Evolutionary conservation across 2,329 filamentous ascomycete species (phyloP).

Genomic region (Neobulgaria alba): DNA sequence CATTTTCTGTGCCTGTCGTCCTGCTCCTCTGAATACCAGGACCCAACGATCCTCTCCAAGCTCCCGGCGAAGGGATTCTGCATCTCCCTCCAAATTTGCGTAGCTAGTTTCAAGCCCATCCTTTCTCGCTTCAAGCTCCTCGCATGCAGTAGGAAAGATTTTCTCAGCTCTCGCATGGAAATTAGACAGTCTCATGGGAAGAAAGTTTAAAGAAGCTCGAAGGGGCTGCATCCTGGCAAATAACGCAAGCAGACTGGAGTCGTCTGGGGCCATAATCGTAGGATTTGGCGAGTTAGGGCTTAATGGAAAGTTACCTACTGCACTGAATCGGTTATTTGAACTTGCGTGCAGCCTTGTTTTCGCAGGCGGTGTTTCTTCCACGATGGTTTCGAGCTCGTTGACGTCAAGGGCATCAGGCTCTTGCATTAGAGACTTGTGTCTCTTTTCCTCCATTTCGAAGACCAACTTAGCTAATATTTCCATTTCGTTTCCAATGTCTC

Average conservation of each 20-base stretch:
- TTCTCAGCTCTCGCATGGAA: conserved; percentile 71
- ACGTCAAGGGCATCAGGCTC: conserved; percentile 62
- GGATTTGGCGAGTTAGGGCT: conserved; percentile 54
- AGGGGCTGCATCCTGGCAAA: conserved; percentile 95
- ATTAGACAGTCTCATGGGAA: conserved; percentile 86
- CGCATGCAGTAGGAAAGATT: conserved; percentile 82
- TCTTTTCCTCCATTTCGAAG: conserved; percentile 96
- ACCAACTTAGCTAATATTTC: conserved; percentile 72
- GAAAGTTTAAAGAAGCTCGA: conserved; percentile 84
- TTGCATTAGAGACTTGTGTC: conserved; percentile 69
- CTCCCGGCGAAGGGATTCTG: conserved; percentile 80
- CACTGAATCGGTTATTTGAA: conserved; percentile 62
- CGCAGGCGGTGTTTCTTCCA: conserved; percentile 69
- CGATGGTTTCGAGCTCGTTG: conserved; percentile 83
- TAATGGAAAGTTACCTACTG: conserved; percentile 43
- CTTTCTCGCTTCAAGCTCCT: conserved; percentile 73
- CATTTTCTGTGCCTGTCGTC: conserved; percentile 90
- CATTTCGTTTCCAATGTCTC: conserved; percentile 85
- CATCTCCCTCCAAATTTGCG: conserved; percentile 81
- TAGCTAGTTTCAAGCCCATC: conserved; percentile 73
- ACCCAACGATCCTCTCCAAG: conserved; percentile 95
- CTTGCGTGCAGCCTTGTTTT: conserved; percentile 41
- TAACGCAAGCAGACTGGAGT: conserved; percentile 77
- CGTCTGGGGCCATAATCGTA: conserved; percentile 59
- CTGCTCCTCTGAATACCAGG: conserved; percentile 87